A percentile compares a stretch with the other conserved stretches of the same genome.
phyloP scores from a whole-genome alignment of 2,329 filamentous ascomycete species.

The Colletotrichum neosansevieriae region DNA sequence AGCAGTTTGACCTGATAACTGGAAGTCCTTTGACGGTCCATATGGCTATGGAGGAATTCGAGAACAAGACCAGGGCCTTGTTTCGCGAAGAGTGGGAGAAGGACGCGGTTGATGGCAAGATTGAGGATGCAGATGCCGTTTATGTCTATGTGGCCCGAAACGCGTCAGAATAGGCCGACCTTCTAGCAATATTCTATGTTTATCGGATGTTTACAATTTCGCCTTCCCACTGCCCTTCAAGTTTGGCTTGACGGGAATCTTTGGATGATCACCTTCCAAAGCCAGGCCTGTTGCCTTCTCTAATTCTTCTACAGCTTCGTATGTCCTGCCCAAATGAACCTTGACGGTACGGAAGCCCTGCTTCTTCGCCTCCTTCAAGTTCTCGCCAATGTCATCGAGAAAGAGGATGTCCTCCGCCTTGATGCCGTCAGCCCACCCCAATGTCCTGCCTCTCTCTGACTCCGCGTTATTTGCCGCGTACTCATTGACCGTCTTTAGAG shows the following conservation, averaged over 20 bases:
- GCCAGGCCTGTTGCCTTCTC: conserved; percentile 79
- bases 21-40: conserved; percentile 42
- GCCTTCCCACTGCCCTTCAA: conserved; percentile 51
- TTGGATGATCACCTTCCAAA: conserved; percentile 68
- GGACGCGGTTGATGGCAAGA: conserved; percentile 46
- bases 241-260: conserved; percentile 58
- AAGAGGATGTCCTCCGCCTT: conserved; percentile 80
- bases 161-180: background rate
- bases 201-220: conserved; percentile 54
- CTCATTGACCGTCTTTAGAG: conserved; percentile 74
- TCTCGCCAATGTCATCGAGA: conserved; percentile 94
- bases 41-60: conserved; percentile 43
- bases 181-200: background rate
- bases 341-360: conserved; percentile 87
- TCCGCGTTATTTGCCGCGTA: conserved; percentile 66
- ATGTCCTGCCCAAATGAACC: conserved; percentile 81
- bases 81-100: conserved; percentile 49
- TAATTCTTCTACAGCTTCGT: conserved; percentile 84
- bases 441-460: conserved; percentile 51
- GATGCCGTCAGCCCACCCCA: conserved; percentile 65
- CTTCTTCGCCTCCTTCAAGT: conserved; percentile 82
- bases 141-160: conserved; percentile 49
- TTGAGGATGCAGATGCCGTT: conserved; percentile 45
- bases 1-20: conserved; percentile 46
- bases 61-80: conserved; percentile 42